Evolutionary conservation across 306 rosid species (phyloP).

Genomic region (Corylus americana): DNA sequence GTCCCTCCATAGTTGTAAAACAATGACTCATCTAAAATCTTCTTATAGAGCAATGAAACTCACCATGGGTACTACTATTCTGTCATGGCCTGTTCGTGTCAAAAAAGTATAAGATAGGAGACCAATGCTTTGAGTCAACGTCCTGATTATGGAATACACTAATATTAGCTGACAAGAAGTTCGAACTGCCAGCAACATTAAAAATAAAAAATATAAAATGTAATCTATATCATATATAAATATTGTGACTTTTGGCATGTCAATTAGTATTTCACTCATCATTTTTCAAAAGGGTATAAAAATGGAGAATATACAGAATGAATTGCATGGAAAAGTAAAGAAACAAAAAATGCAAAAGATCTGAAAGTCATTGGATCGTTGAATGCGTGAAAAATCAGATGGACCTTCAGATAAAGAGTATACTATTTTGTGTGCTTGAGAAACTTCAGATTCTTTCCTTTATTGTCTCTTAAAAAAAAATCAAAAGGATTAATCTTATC

Average conservation of each 20-base stretch:
- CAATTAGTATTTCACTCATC: not conserved
- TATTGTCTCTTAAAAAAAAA: not conserved
- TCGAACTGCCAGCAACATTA: not conserved
- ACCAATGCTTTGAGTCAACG: slow-evolving; percentile 85
- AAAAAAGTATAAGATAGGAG: slow-evolving; percentile 90
- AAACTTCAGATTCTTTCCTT: not conserved
- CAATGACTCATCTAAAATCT: not conserved
- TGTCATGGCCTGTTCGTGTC: slow-evolving; percentile 60
- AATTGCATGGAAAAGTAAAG: not conserved
- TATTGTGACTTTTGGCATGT: not conserved
- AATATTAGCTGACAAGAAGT: slow-evolving; percentile 11
- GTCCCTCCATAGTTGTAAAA: not conserved
- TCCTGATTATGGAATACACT: slow-evolving; percentile 50
- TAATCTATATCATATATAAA: not conserved
- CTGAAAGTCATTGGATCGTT: not conserved
- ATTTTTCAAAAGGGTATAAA: not conserved
- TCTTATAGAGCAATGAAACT: slow-evolving; percentile 33
- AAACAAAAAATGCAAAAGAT: not conserved
- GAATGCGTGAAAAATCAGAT: not conserved
- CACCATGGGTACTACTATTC: slow-evolving; percentile 97
- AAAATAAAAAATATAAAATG: not conserved
- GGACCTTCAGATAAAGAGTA: not conserved
- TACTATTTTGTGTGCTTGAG: not conserved
- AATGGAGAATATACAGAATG: not conserved
- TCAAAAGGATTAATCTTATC: not conserved